Conservation (phyloP, 2,329 filamentous ascomycete species). For the Ceratocystis colombiana region DNA sequence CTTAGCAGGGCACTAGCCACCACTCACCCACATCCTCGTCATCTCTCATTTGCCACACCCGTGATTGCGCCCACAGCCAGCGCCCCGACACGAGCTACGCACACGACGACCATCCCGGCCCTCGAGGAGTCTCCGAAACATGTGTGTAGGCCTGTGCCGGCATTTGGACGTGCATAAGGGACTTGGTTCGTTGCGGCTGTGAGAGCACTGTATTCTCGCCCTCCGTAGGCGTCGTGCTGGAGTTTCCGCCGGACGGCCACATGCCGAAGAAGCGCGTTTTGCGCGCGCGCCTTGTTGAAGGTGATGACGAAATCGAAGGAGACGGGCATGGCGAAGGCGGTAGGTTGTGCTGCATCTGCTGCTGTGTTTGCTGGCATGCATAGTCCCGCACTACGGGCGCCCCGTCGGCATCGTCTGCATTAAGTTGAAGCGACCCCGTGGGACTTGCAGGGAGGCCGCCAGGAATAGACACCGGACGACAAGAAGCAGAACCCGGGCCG, state of each 20-base stretch:
- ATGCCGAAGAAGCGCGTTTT: slow-evolving; percentile 14
- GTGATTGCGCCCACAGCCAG: slow-evolving; percentile 5
- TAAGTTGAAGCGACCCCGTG: not conserved
- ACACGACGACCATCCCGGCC: slow-evolving; percentile 12
- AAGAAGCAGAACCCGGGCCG: not conserved
- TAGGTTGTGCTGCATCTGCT: slow-evolving; percentile 8
- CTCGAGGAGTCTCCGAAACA: not conserved
- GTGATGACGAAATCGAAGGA: not conserved
- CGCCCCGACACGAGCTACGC: slow-evolving; percentile 8
- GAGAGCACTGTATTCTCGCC: not conserved
- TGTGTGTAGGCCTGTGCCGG: not conserved
- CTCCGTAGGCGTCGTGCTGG: not conserved
- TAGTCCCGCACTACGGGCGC: not conserved
- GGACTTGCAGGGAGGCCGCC: not conserved
- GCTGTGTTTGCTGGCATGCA: not conserved
- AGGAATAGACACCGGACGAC: not conserved
- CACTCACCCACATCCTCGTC: slow-evolving; percentile 6
- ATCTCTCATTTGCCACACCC: slow-evolving; percentile 4
- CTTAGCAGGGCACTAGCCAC: slow-evolving; percentile 2
- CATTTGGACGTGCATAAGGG: not conserved
- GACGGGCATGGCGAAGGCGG: slow-evolving; percentile 11
- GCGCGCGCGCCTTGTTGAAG: slow-evolving; percentile 1
- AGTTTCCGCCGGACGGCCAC: not conserved
- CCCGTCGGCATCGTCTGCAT: not conserved
- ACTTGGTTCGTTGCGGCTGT: not conserved